phyloP scores from a whole-genome alignment of 495 filamentous ascomycete genomes.

The Emericellopsis terricola region DNA sequence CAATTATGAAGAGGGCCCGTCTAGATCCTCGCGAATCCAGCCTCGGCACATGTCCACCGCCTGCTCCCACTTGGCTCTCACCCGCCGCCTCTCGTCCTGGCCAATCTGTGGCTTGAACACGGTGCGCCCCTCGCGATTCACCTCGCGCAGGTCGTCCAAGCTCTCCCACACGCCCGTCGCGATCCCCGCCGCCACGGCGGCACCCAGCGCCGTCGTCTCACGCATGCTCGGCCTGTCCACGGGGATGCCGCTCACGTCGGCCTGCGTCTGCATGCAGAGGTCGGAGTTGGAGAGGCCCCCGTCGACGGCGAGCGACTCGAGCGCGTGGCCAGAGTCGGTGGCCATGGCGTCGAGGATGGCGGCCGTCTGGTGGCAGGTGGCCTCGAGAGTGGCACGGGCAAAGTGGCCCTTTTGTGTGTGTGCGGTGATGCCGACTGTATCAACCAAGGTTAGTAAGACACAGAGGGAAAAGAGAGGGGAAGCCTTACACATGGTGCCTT shows the following conservation, averaged over 20 bases:
- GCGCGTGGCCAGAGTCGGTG: slow-evolving; percentile 63
- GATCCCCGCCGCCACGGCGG: slow-evolving; percentile 87
- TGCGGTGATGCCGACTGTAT: slow-evolving; percentile 71
- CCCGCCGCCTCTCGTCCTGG: slow-evolving; percentile 35
- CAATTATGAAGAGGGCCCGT: too few relatives aligned
- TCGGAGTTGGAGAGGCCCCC: slow-evolving; percentile 91
- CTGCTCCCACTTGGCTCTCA: slow-evolving; percentile 70
- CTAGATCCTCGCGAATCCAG: slow-evolving; percentile 37
- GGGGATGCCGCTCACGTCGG: slow-evolving; percentile 75
- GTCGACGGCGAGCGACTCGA: slow-evolving; percentile 70
- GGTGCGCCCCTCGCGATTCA: slow-evolving; percentile 58
- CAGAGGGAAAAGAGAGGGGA: too few relatives aligned
- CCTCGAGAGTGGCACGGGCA: slow-evolving; percentile 84
- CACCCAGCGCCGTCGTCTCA: slow-evolving; percentile 82
- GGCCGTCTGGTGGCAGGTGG: slow-evolving; percentile 87
- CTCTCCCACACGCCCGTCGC: slow-evolving; percentile 69
- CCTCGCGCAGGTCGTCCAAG: slow-evolving; percentile 58
- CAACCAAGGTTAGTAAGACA: slow-evolving; percentile 1
- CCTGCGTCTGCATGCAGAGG: slow-evolving; percentile 93
- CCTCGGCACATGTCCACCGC: slow-evolving; percentile 84
- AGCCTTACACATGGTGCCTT: slow-evolving; percentile 65
- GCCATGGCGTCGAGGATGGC: slow-evolving; percentile 93
- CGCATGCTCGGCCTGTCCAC: slow-evolving; percentile 82
- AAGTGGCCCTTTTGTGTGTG: slow-evolving; percentile 83
- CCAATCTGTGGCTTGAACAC: slow-evolving; percentile 54